Percentiles rank a stretch among this genome's conserved stretches.
Evolutionary conservation across 169 alveolate genomes (phyloP).

Genomic region (Eimeria sp.): DNA sequence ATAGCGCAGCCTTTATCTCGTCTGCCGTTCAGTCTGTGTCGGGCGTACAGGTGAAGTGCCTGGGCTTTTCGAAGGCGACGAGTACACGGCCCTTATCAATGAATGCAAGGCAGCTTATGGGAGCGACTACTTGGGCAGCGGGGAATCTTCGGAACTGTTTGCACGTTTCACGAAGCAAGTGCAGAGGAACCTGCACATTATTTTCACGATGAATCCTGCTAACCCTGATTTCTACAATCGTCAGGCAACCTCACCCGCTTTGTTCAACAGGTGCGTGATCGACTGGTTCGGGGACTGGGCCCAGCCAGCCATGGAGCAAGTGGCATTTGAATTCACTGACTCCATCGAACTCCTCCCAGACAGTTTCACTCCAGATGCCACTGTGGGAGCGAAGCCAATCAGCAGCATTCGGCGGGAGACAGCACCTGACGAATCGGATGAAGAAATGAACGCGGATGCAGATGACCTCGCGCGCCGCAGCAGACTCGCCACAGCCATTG

Average conservation of each 20-base stretch:
- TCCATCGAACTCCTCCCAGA: conserved; percentile 77
- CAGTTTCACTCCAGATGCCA: conserved; percentile 80
- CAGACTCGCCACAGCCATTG: conserved; percentile 91
- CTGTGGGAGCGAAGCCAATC: conserved; percentile 68
- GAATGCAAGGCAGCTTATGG: conserved; percentile 93
- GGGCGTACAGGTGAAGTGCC: conserved; percentile 98
- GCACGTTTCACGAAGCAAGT: conserved; percentile 97
- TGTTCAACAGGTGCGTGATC: conserved; percentile 98
- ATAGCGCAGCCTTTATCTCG: neutral
- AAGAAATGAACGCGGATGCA: conserved; percentile 76
- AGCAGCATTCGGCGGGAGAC: conserved; percentile 67
- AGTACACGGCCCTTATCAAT: conserved; percentile 96
- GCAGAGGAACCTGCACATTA: conserved; percentile 98
- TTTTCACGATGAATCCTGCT: conserved; percentile 99
- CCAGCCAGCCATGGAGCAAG: conserved; percentile 96
- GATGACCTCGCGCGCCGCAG: conserved; percentile 85
- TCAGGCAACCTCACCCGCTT: conserved; percentile 98
- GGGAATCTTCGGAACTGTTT: conserved; percentile 94
- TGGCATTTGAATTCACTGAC: conserved; percentile 85
- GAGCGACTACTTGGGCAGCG: conserved; percentile 76
- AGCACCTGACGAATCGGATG: conserved; percentile 80
- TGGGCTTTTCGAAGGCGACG: conserved; percentile 99
- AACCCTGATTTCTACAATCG: conserved; percentile 98
- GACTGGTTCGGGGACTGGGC: conserved; percentile 99
- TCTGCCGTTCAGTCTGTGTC: neutral